phyloP scores from a whole-genome alignment of 176 grass and related monocot species.

The Dendrocalamus sinicus region DNA sequence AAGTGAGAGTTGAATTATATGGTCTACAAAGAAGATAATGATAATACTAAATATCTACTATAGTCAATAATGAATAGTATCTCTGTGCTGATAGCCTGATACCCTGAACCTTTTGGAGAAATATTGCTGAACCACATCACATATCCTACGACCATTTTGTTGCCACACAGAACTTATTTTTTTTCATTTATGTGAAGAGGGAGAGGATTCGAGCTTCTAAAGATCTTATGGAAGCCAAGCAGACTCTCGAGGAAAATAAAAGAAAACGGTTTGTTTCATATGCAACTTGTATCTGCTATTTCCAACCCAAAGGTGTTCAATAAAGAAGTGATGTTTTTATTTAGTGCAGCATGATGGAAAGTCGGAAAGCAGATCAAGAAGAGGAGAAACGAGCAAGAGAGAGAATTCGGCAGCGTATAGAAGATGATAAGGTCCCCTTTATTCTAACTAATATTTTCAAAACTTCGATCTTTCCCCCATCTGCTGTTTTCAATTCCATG shows the following conservation, averaged over 20 bases:
- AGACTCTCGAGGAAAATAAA: conserved; percentile 71
- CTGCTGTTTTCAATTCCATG: conserved; percentile 5
- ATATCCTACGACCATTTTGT: conserved; percentile 18
- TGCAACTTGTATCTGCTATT: neutral
- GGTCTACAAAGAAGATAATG: neutral
- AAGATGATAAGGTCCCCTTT: conserved; percentile 74
- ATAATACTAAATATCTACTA: neutral
- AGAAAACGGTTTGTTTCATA: conserved; percentile 72
- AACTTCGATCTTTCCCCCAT: neutral
- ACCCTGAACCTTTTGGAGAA: neutral
- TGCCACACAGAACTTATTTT: conserved; percentile 32
- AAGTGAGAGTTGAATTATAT: neutral
- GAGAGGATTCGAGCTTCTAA: conserved; percentile 71
- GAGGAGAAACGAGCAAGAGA: conserved; percentile 84
- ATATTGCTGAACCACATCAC: neutral
- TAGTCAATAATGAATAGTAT: neutral
- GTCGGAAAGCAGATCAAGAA: conserved; percentile 70
- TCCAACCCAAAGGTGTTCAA: conserved; percentile 12
- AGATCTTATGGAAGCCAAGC: conserved; percentile 73
- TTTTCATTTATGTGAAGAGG: conserved; percentile 46
- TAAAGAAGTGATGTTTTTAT: conserved; percentile 13
- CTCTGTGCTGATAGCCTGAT: neutral
- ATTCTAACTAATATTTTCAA: neutral
- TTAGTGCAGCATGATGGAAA: conserved; percentile 66
- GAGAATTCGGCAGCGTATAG: conserved; percentile 67